Percentiles rank a stretch among this genome's conserved stretches.
Conservation (phyloP, 768 basidiomycete species). For the Vararia minispora region DNA sequence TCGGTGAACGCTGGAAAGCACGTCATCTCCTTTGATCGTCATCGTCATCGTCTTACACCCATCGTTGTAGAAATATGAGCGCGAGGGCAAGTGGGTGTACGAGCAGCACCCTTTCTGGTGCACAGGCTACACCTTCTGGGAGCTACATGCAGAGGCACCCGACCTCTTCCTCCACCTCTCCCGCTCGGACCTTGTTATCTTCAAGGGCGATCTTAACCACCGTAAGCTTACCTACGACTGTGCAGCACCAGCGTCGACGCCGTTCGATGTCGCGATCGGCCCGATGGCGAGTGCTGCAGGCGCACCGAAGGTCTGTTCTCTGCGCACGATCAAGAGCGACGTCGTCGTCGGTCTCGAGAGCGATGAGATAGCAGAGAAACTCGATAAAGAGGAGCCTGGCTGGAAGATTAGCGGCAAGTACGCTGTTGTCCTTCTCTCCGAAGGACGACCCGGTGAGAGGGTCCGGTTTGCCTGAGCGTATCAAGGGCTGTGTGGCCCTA, state of each 20-base stretch:
- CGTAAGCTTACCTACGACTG: constrained; percentile 85
- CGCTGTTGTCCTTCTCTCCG: constrained; percentile 79
- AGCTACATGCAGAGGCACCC: constrained; percentile 71
- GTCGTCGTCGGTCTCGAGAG: constrained; percentile 85
- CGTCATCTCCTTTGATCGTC: neutral
- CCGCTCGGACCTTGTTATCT: constrained; percentile 80
- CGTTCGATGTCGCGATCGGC: constrained; percentile 85
- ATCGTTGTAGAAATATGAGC: constrained; percentile 67
- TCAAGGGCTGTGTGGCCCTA: constrained; percentile 1
- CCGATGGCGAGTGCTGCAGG: constrained; percentile 85
- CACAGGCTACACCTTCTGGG: constrained; percentile 94
- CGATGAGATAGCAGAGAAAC: constrained; percentile 57
- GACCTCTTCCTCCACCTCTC: constrained; percentile 90
- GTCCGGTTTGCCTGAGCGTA: constrained; percentile 53
- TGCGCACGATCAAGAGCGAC: constrained; percentile 92
- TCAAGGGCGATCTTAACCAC: constrained; percentile 94
- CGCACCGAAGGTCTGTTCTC: constrained; percentile 74
- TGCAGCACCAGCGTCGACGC: constrained; percentile 75
- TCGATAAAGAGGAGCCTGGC: constrained; percentile 81
- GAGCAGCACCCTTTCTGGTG: constrained; percentile 95
- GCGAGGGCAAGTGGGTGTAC: constrained; percentile 87
- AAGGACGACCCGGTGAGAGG: constrained; percentile 82
- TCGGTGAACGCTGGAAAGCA: constrained; percentile 89
- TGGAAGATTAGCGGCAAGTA: constrained; percentile 99
- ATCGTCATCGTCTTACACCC: constrained; percentile 2